Evolutionary conservation across 129 eudicot genomes (phyloP), one percentile per base, ranked within the genome.

Genomic region (Tagetes patula): DNA sequence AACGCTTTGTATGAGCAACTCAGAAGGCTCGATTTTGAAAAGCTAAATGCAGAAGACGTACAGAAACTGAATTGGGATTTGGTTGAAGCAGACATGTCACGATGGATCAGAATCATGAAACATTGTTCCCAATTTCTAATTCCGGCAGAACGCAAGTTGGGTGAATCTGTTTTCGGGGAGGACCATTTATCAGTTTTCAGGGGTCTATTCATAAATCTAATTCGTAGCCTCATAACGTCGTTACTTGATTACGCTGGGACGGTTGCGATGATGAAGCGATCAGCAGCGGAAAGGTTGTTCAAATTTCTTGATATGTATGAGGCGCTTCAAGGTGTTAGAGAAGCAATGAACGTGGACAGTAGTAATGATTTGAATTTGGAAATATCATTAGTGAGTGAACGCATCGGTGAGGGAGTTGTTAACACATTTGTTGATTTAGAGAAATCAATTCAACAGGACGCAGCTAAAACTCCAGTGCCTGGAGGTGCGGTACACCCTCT

Each of bases 401-500:
- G 89, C 0, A 75, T 94, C 2, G 93, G 96, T 0, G 87, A 81
- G 8, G 89, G 83, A 0, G 96, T 84, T 0, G 82, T 80, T 9
- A 81, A 73, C 39, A 88, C 80, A 36, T 88, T 90, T 52, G 68
- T 65, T 45, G 98, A 90, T 74, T 82, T 94, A 1, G 97, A 94
- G 53, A 84, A 50, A 65, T 90, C 98, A 0, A 88, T 94, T 20
- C 74, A 81, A 3, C 80, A 75, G 20, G 98, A 94, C 49, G 85
- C 53, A 0, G 91, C 88, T 0, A 88, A 77, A 58, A 73, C 84
- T 0, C 84, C 96, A 0, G 91, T 90, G 13, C 96, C 96, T 0
- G 93, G 96, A 0, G 98, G 98, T 3, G 98, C 97, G 1, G 87
- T 90, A 6, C 98, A 94, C 83, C 98, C 98, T 10, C 82, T 94